Percentiles rank a stretch among this genome's conserved stretches.
These are phyloP conservation scores for Kalmanozyma brasiliensis DNA, from an alignment of 1,284 basidiomycete genomes.

Conservation along the genomic window DNA sequence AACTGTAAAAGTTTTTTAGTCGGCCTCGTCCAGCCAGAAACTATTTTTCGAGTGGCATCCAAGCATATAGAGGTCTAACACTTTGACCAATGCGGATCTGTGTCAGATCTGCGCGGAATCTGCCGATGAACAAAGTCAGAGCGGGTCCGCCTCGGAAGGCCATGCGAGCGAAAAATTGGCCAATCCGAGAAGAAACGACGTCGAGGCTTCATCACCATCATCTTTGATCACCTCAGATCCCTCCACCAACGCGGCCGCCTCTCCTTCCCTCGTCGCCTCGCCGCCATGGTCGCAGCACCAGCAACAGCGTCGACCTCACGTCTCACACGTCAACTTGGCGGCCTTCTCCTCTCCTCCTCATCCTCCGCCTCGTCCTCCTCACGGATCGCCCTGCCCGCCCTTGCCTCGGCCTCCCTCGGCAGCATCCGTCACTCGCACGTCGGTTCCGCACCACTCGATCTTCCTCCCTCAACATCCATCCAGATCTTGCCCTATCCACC, in stretches of 20 bases:
- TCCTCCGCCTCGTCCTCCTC: conserved; percentile 73
- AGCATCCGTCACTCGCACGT: conserved; percentile 57
- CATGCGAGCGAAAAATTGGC: conserved; percentile 1
- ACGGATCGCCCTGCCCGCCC: conserved; percentile 72
- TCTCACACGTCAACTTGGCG: conserved; percentile 21
- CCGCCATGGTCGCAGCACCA: conserved; percentile 19
- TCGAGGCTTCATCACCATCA: neutral
- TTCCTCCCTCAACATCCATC: conserved; percentile 50
- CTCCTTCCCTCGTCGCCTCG: neutral
- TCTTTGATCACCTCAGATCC: neutral
- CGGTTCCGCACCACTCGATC: conserved; percentile 53
- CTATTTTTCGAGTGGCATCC: no score
- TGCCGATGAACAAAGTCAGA: no score
- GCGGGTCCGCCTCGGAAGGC: neutral
- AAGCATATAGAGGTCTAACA: no score
- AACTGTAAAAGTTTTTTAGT: no score
- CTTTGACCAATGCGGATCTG: no score
- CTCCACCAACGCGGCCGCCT: neutral
- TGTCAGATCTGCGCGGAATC: no score
- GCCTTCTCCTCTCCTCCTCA: conserved; percentile 30
- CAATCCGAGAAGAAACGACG: conserved; percentile 1
- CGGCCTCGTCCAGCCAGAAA: no score
- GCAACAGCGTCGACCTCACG: conserved; percentile 25
- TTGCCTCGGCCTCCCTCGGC: neutral
- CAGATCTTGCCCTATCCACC: conserved; percentile 59